Percentiles rank a stretch among this genome's conserved stretches.
phyloP scores from a whole-genome alignment of 164 flowering plant genomes.

The grape (Vitis vinifera) region ASM3070453v1 NC_081814.1:10241001-10241500 shows the following conservation, averaged over 20 bases:
- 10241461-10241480: constrained; percentile 26
- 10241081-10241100: constrained; percentile 20
- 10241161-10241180: constrained; percentile 19
- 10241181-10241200: constrained; percentile 27
- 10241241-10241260: neutral
- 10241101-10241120: constrained; percentile 22
- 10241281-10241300: constrained; percentile 24
- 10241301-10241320: constrained; percentile 22
- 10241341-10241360: constrained; percentile 49
- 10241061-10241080: constrained; percentile 14
- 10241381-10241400: constrained; percentile 20
- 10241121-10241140: constrained; percentile 5
- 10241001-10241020: constrained; percentile 28
- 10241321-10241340: constrained; percentile 35
- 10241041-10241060: constrained; percentile 30
- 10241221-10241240: constrained; percentile 1
- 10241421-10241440: constrained; percentile 42
- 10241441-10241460: constrained; percentile 42
- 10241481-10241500: constrained; percentile 13
- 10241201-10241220: constrained; percentile 4
- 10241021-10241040: constrained; percentile 20
- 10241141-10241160: constrained; percentile 7
- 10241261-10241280: constrained; percentile 4
- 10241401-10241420: neutral
- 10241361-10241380: constrained; percentile 50